Evolutionary conservation across 768 basidiomycete genomes (phyloP).

Genomic region (Boletales sp.): DNA sequence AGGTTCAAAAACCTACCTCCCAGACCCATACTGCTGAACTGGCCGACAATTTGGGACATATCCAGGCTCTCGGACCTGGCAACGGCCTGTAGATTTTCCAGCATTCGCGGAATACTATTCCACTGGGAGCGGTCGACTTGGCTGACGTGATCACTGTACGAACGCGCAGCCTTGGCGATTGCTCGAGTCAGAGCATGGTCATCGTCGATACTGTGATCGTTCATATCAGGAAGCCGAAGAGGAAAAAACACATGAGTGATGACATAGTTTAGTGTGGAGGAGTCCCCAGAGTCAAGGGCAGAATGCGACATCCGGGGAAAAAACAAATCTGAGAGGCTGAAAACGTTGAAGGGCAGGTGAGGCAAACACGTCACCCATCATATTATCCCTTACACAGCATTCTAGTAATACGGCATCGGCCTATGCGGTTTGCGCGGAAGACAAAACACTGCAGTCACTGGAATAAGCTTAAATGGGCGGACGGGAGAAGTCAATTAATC

Average conservation of each 20-base stretch:
- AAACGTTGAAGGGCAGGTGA: too few species aligned
- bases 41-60: not conserved
- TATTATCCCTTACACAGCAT: too few species aligned
- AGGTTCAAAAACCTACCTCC: constrained; percentile 18
- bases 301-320: not conserved
- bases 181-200: constrained; percentile 26
- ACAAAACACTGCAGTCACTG: too few species aligned
- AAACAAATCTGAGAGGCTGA: too few species aligned
- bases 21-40: constrained; percentile 16
- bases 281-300: not conserved
- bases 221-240: constrained; percentile 33
- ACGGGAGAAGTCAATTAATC: too few species aligned
- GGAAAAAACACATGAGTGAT: constrained; percentile 43
- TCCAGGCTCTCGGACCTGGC: constrained; percentile 7
- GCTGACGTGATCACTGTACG: not conserved
- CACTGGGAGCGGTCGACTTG: not conserved
- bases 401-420: too few species aligned
- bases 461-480: too few species aligned
- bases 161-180: constrained; percentile 15
- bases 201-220: constrained; percentile 24
- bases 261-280: constrained; percentile 20
- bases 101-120: constrained; percentile 22
- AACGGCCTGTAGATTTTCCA: constrained; percentile 7
- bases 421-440: too few species aligned
- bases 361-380: too few species aligned